Percentiles rank a stretch among this genome's conserved stretches.
phyloP scores from a whole-genome alignment of 495 filamentous ascomycete genomes.

The Paragyromitra xinjiangensis region DNA sequence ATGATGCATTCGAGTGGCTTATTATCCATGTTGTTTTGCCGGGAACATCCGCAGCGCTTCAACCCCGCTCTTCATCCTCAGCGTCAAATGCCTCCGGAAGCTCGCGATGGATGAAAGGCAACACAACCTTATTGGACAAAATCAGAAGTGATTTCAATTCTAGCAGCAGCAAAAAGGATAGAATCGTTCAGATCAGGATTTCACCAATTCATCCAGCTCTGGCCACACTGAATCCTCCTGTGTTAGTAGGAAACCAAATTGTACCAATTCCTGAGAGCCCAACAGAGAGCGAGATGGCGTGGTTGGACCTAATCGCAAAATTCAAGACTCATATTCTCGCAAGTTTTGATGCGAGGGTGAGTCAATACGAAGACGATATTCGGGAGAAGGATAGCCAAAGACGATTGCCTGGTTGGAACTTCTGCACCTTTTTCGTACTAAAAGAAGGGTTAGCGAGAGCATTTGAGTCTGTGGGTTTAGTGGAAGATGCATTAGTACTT shows the following conservation, averaged over 20 bases:
- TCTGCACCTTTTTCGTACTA: slow-evolving; percentile 97
- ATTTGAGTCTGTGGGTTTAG: slow-evolving; percentile 94
- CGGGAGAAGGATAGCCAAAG: slow-evolving; percentile 90
- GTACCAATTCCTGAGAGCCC: slow-evolving; percentile 66
- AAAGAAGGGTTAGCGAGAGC: slow-evolving; percentile 93
- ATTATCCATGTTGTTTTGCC: slow-evolving; percentile 89
- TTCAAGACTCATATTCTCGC: slow-evolving; percentile 85
- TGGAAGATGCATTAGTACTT: slow-evolving; percentile 90
- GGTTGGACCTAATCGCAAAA: slow-evolving; percentile 85
- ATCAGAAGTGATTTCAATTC: slow-evolving; percentile 87
- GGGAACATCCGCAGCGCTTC: slow-evolving; percentile 77
- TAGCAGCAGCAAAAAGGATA: slow-evolving; percentile 80
- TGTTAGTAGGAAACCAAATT: slow-evolving; percentile 55
- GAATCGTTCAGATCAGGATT: slow-evolving; percentile 85
- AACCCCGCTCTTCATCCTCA: slow-evolving; percentile 65
- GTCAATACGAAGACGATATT: slow-evolving; percentile 97
- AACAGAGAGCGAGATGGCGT: slow-evolving; percentile 74
- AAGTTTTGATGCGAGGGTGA: slow-evolving; percentile 89
- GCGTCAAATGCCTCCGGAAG: slow-evolving; percentile 59
- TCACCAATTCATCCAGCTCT: slow-evolving; percentile 60
- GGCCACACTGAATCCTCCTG: slow-evolving; percentile 55
- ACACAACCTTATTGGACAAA: slow-evolving; percentile 86
- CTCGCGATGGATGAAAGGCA: slow-evolving; percentile 80
- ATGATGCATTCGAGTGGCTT: slow-evolving; percentile 97
- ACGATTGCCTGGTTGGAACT: slow-evolving; percentile 94